Evolutionary conservation across 1,284 basidiomycete genomes (phyloP).

Genomic region (Leccinum laetum): DNA sequence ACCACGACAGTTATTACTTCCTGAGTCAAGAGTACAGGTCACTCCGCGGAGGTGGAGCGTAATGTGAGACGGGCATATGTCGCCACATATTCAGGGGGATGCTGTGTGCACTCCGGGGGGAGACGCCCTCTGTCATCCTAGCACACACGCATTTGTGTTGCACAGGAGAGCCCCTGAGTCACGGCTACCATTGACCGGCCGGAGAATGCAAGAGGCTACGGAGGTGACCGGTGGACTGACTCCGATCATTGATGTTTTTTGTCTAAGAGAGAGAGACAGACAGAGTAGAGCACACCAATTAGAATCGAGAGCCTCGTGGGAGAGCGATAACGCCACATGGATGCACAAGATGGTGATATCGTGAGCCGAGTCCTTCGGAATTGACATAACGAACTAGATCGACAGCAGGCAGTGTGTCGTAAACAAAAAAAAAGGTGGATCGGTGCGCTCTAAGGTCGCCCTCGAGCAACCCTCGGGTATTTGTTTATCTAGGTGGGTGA

Average conservation of each 20-base stretch:
- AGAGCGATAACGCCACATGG: slow-evolving; percentile 5
- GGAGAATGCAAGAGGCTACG: neutral
- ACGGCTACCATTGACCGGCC: neutral
- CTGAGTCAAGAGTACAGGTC: neutral
- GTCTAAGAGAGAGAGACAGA: neutral
- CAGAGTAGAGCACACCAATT: neutral
- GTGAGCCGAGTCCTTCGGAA: neutral
- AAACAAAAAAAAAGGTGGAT: neutral
- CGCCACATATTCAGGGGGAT: neutral
- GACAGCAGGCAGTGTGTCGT: slow-evolving; percentile 2
- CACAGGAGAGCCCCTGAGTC: neutral
- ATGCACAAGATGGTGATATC: neutral
- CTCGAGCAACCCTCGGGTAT: neutral
- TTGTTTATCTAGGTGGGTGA: neutral
- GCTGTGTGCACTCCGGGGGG: neutral
- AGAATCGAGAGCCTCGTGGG: neutral
- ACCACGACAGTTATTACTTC: neutral
- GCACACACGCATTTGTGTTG: neutral
- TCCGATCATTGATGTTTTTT: slow-evolving; percentile 1
- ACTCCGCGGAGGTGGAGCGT: neutral
- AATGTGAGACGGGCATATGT: neutral
- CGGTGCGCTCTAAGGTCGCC: neutral
- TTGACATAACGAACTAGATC: slow-evolving; percentile 2
- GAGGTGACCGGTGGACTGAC: neutral
- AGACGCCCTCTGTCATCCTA: neutral